Evolutionary conservation across 768 basidiomycete species (phyloP), one percentile per base, ranked within the genome.

Genomic region (Auricularia cornea): DNA sequence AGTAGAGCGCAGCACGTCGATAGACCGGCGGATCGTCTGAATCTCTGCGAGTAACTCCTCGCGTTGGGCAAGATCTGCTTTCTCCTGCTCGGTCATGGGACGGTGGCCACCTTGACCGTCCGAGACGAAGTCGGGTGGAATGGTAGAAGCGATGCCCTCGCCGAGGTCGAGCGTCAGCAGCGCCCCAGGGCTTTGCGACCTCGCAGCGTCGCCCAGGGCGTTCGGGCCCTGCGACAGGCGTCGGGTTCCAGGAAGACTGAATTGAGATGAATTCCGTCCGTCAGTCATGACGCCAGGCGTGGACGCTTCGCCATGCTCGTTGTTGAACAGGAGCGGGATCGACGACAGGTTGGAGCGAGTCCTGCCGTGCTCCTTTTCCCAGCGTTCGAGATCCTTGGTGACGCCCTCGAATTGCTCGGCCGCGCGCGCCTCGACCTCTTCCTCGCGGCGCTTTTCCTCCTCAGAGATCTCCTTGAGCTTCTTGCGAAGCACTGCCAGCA

Each of bases 311-410:
- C 28, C 28, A 20, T 57, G 54, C 10, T 26, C 54, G 30, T 57
- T 16, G 29, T 26, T 30, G 12, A 28, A 14, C 12, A 57, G 28
- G 6, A 57, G 30, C 26, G 54, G 54, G 16, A 57, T 26, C 26
- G 54, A 8, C 26, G 54, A 57, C 26, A 57, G 54, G 1, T 57
- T 57, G 23, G 62, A 44, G 3, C 61, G 52, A 16, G 29, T 31
- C 48, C 81, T 78, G 3, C 89, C 88, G 70, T 97, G 92, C 59
- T 90, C 87, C 68, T 81, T 85, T 71, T 96, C 94, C 95, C 95
- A 98, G 63, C 88, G 85, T 41, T 83, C 82, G 61, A 87, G 85
- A 26, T 97, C 94, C 52, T 78, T 78, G 30, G 83, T 78, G 48
- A 92, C 75, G 63, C 76, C 81, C 12, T 78, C 80, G 72, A 95